Base-by-base conservation (phyloP, 108 stramenopile species). In the Mayamaea pseudoterrestris region DNA sequence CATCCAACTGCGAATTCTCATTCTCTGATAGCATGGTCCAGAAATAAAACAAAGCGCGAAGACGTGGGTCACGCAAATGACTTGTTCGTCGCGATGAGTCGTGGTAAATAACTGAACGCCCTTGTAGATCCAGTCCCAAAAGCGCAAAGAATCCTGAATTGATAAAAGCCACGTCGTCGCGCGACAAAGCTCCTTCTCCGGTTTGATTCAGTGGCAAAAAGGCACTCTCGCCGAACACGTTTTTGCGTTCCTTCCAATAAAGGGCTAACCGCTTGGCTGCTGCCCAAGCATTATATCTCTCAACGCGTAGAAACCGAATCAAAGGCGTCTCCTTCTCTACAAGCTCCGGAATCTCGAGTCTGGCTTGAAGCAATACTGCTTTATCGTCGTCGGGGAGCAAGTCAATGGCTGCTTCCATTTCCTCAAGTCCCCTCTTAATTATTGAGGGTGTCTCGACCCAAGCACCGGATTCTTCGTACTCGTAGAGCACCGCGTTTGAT, bases 171-270 rank as follows among this genome's bases (percentile, higher is more conserved):
- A 51, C 20, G 24, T 51, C 50, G 11, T 20, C 35, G 35, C 26
- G 20, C 12, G 13, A 26, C 50, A 51, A 35, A 22, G 50, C 50
- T 37, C 50, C 50, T 16, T 36, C 17, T 14, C 50, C 50, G 13
- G 34, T 51, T 23, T 26, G 34, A 22, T 24, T 25, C 35, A 51
- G 20, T 2, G 50, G 50, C 18, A 51, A 36, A 23, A 51, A 51
- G 12, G 36, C 50, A 14, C 50, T 34, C 12, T 60, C 59, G 2
- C 59, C 59, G 44, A 60, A 60, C 21, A 35, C 44, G 11, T 30
- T 17, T 24, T 40, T 24, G 12, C 59, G 59, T 26, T 41, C 24
- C 18, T 52, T 34, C 59, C 59, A 60, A 40, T 60, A 60, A 31
- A 27, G 29, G 11, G 53, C 40, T 23, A 60, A 30, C 12, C 53